Conservation (phyloP, 164 flowering plant genomes). For the Protea cynaroides region DNA sequence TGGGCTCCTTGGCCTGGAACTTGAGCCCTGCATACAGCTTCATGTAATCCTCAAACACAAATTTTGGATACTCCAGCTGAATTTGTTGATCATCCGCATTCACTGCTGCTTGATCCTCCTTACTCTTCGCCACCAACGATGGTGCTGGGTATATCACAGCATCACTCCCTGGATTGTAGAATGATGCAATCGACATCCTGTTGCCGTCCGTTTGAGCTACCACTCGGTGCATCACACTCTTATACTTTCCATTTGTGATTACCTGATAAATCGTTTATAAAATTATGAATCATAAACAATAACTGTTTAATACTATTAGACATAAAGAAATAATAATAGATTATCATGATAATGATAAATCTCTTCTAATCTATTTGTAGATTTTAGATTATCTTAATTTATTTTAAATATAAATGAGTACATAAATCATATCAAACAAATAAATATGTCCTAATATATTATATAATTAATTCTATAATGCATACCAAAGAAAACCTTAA, state of each 20-base stretch:
- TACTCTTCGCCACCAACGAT: conserved; percentile 39
- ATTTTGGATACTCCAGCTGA: conserved; percentile 56
- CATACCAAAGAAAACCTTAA: too few species aligned
- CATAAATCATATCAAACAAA: too few species aligned
- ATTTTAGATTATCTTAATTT: too few species aligned
- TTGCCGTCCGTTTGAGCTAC: conserved; percentile 67
- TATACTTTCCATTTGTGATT: conserved; percentile 88
- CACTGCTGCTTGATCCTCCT: too few species aligned
- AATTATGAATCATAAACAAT: too few species aligned
- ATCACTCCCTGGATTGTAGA: conserved; percentile 86
- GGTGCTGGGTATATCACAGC: conserved; percentile 84
- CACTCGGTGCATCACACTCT: conserved; percentile 86
- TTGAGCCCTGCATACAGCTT: conserved; percentile 67
- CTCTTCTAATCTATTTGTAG: too few species aligned
- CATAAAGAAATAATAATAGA: too few species aligned
- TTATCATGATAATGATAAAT: too few species aligned
- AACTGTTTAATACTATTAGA: too few species aligned
- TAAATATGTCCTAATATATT: too few species aligned
- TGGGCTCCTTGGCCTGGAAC: conserved; percentile 88
- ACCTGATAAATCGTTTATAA: conserved; percentile 43
- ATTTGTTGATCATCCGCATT: conserved; percentile 40
- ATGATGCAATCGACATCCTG: conserved; percentile 89
- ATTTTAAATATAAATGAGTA: too few species aligned
- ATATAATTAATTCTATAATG: too few species aligned
- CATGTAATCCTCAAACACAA: conserved; percentile 92